Evolutionary conservation across 2,329 filamentous ascomycete species (phyloP).

Genomic region (Cladosporium sp.): DNA sequence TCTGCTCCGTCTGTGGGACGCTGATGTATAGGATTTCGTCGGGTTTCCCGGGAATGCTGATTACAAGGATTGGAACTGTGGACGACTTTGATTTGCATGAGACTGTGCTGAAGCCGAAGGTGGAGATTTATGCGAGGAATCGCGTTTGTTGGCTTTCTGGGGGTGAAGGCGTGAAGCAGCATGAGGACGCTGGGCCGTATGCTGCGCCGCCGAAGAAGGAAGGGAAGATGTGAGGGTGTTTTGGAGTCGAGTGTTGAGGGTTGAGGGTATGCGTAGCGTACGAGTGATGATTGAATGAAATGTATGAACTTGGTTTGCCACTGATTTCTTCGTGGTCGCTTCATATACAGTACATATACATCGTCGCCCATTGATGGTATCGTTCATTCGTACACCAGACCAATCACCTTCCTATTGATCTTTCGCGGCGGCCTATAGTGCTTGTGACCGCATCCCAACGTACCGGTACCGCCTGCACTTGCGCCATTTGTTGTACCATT

Average conservation of each 20-base stretch:
- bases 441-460: background rate
- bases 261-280: background rate
- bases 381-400: constrained; percentile 1
- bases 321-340: too few species aligned
- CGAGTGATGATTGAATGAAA: too few species aligned
- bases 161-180: constrained; percentile 3
- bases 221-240: background rate
- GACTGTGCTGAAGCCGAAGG: constrained; percentile 50
- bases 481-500: background rate
- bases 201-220: background rate
- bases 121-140: background rate
- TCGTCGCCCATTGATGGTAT: too few species aligned
- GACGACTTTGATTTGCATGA: constrained; percentile 59
- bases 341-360: too few species aligned
- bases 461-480: background rate
- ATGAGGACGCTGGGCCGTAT: background rate
- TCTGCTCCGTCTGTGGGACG: constrained; percentile 57
- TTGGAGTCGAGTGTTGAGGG: too few species aligned
- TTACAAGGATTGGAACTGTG: constrained; percentile 57
- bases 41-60: constrained; percentile 42
- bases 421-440: constrained; percentile 10
- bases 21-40: constrained; percentile 55
- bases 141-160: constrained; percentile 9
- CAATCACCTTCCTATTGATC: constrained; percentile 4
- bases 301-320: too few species aligned